A percentile compares a stretch with the other conserved stretches of the same genome.
Evolutionary conservation across 768 basidiomycete genomes (phyloP).

Genomic region (Mycena rebaudengoi): DNA sequence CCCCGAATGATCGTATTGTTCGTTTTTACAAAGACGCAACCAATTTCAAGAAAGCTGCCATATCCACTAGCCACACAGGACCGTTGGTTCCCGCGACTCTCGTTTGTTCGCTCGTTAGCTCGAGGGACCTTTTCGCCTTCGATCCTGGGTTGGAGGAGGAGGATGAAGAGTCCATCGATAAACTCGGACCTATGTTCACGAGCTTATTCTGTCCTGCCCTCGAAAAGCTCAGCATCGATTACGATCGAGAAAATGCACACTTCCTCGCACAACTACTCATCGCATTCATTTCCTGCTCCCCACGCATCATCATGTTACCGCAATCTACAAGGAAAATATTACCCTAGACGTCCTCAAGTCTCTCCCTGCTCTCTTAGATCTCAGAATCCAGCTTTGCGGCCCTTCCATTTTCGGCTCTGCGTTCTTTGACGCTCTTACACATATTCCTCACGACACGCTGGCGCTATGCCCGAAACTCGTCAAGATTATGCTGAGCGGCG

Average conservation of each 20-base stretch:
- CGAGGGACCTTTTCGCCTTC: background rate
- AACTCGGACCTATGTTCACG: background rate
- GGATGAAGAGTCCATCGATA: background rate
- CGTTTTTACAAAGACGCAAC: background rate
- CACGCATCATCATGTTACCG: background rate
- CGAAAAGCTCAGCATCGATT: background rate
- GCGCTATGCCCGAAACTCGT: background rate
- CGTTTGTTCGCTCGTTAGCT: background rate
- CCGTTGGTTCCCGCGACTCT: background rate
- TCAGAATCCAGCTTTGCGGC: background rate
- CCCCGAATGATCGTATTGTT: background rate
- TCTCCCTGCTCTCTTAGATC: background rate
- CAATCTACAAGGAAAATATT: background rate
- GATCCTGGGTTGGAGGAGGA: no score
- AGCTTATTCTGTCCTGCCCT: background rate
- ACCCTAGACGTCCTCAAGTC: background rate
- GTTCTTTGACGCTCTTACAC: background rate
- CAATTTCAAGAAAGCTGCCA: background rate
- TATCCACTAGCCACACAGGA: background rate
- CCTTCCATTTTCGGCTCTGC: background rate
- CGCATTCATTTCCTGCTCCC: no score
- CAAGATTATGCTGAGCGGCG: background rate
- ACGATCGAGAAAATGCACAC: background rate
- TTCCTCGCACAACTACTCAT: background rate
- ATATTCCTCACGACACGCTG: background rate